These are phyloP conservation scores for Trifolium subterraneum DNA, from an alignment of 306 rosid genomes.

Conservation along the genomic window DNA sequence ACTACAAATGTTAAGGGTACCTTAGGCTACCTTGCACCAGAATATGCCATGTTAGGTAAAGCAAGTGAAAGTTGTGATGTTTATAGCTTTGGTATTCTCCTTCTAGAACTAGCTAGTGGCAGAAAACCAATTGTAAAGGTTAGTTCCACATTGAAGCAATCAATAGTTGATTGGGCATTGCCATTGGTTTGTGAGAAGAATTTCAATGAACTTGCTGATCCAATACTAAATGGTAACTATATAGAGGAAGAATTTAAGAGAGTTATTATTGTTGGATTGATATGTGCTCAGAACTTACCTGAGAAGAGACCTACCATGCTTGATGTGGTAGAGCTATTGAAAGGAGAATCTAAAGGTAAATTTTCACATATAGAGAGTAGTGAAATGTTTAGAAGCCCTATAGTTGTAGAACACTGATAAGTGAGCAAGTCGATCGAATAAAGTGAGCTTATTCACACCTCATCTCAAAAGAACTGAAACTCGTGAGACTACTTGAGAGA, in stretches of 20 bases:
- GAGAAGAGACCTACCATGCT: conserved; percentile 80
- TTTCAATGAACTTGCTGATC: conserved; percentile 70
- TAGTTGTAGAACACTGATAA: background rate
- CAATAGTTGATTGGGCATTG: conserved; percentile 81
- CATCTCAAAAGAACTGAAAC: no score
- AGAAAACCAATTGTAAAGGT: conserved; percentile 71
- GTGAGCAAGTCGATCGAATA: no score
- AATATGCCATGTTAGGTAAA: conserved; percentile 86
- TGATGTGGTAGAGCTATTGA: conserved; percentile 69
- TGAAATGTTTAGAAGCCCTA: conserved; percentile 58
- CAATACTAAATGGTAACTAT: conserved; percentile 72
- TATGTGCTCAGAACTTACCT: conserved; percentile 57
- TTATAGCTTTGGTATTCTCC: conserved; percentile 83
- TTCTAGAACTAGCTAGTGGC: conserved; percentile 85
- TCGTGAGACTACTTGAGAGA: background rate
- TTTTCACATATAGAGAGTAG: conserved; percentile 57
- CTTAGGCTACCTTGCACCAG: conserved; percentile 91
- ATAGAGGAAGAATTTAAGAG: conserved; percentile 78
- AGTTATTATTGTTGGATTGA: conserved; percentile 21
- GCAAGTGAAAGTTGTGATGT: conserved; percentile 88
- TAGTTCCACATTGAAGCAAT: conserved; percentile 51
- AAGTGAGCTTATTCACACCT: no score
- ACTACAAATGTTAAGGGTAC: conserved; percentile 94
- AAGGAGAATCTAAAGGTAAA: conserved; percentile 64
- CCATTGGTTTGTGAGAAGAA: conserved; percentile 73